Percentiles rank a stretch among this genome's conserved stretches.
phyloP scores from a whole-genome alignment of 768 basidiomycete genomes.

The Lactarius pseudohatsudake region DNA sequence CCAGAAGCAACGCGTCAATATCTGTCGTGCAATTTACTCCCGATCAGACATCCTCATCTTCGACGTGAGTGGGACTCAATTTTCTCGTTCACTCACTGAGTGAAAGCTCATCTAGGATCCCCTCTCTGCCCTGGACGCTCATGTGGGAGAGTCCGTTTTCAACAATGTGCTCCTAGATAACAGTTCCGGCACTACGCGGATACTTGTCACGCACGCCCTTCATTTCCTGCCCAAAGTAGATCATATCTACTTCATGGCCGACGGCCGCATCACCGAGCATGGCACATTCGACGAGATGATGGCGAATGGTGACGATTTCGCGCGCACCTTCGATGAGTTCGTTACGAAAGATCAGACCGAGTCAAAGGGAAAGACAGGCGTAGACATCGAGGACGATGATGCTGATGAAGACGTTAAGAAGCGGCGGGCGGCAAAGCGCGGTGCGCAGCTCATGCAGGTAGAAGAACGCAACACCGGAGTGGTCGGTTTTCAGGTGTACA shows the following conservation, averaged over 20 bases:
- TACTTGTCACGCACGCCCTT: slow-evolving; percentile 90
- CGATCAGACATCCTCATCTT: slow-evolving; percentile 85
- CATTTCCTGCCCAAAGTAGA: slow-evolving; percentile 89
- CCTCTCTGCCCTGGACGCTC: slow-evolving; percentile 85
- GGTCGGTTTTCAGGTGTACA: slow-evolving; percentile 54
- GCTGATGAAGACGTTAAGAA: slow-evolving; percentile 41
- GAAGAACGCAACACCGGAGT: slow-evolving; percentile 86
- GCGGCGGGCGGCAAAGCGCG: slow-evolving; percentile 38
- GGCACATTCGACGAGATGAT: slow-evolving; percentile 80
- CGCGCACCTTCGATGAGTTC: slow-evolving; percentile 50
- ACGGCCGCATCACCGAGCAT: slow-evolving; percentile 75
- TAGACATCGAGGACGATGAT: slow-evolving; percentile 38
- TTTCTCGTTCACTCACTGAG: background rate
- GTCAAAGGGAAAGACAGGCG: slow-evolving; percentile 44
- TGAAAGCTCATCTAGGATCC: slow-evolving; percentile 55
- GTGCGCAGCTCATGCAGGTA: slow-evolving; percentile 69
- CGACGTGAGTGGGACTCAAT: slow-evolving; percentile 44
- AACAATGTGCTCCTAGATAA: slow-evolving; percentile 74
- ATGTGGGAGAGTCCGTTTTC: slow-evolving; percentile 87
- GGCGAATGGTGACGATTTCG: slow-evolving; percentile 60
- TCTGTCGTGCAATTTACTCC: slow-evolving; percentile 85
- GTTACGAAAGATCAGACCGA: slow-evolving; percentile 57
- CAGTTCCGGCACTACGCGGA: slow-evolving; percentile 67
- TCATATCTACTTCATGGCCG: slow-evolving; percentile 75
- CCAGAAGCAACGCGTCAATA: slow-evolving; percentile 79